Base-by-base conservation (phyloP, 1,284 basidiomycete species). In the Crocinoboletus sp. region DNA sequence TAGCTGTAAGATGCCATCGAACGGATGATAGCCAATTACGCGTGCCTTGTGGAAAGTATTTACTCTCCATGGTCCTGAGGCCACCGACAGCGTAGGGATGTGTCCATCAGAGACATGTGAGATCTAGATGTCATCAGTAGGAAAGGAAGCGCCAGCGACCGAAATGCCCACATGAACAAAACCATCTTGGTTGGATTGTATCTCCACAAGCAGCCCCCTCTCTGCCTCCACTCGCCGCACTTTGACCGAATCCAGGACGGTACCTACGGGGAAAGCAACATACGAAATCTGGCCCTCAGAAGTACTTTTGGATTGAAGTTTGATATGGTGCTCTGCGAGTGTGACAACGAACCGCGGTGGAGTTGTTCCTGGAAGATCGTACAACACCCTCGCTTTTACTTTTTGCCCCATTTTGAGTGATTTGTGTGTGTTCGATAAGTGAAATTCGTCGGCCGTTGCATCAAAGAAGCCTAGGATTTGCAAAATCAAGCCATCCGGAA, bases 381-480 rank as follows among this genome's bases (percentile, higher is more conserved):
- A 98, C 25, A 99, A 67, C 28, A 99, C 77, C 52, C 96, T 75
- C 0, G 89, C 87, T 59, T 89, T 92, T 57, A 98, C 71, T 70
- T 91, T 96, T 64, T 90, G 82, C 11, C 93, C 94, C 38, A 88
- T 62, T 63, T 89, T 92, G 68, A 78, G 86, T 28, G 69, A 66
- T 40, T 77, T 74, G 31, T 76, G 73, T 6, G 71, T 64, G 15
- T 71, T 61, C 13, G 69, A 55, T 16, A 98, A 69, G 66, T 99
- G 94, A 50, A 85, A 79, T 33, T 82, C 71, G 61, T 97, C 94
- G 40, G 94, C 78, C 0, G 93, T 95, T 23, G 92, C 95, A 39
- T 93, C 86, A 65, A 94, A 98, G 68, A 91, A 95, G 2, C 94
- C 95, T 24, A 94, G 78, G 16, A 98, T 75, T 68, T 95, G 94